A percentile compares a stretch with the other conserved stretches of the same genome.
Evolutionary conservation across 2,329 filamentous ascomycete species (phyloP).

Genomic region (Alternaria triticimaculans): DNA sequence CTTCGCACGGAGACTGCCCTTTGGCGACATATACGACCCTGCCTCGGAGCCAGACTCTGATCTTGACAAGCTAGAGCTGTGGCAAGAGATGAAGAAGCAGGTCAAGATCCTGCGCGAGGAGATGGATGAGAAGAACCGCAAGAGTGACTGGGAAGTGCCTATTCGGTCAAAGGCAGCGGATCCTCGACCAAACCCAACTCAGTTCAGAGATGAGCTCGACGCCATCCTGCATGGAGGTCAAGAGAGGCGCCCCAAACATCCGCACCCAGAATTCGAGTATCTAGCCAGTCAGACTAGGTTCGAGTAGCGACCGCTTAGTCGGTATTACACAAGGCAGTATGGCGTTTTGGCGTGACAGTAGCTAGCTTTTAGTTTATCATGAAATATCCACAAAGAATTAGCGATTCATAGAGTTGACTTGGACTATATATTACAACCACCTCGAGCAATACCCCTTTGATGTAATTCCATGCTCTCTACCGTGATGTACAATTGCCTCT

Average conservation of each 20-base stretch:
- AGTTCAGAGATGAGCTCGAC: conserved; percentile 33
- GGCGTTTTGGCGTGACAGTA: not conserved
- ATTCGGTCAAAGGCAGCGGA: not conserved
- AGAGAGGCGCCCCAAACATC: conserved; percentile 1
- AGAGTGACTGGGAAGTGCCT: conserved; percentile 1
- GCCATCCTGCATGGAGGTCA: conserved; percentile 25
- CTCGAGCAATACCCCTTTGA: not conserved
- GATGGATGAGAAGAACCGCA: conserved; percentile 36
- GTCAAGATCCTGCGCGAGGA: conserved; percentile 52
- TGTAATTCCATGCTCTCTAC: not conserved
- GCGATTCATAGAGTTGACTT: not conserved
- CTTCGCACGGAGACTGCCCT: conserved; percentile 2
- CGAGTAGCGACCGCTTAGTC: not conserved
- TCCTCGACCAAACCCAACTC: not conserved
- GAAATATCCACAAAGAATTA: not conserved
- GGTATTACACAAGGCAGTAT: not conserved
- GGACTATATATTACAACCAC: not conserved
- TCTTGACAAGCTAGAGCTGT: conserved; percentile 49
- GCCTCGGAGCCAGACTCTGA: conserved; percentile 15
- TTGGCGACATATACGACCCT: not conserved
- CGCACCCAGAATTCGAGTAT: conserved; percentile 6
- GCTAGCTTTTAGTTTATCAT: not conserved
- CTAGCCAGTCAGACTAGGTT: conserved; percentile 1
- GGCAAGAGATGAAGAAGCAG: conserved; percentile 53
- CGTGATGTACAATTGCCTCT: not conserved